Percentiles rank a stretch among this genome's conserved stretches.
Evolutionary conservation across 2,329 filamentous ascomycete species (phyloP).

Genomic region (Anthostomella pinea): DNA sequence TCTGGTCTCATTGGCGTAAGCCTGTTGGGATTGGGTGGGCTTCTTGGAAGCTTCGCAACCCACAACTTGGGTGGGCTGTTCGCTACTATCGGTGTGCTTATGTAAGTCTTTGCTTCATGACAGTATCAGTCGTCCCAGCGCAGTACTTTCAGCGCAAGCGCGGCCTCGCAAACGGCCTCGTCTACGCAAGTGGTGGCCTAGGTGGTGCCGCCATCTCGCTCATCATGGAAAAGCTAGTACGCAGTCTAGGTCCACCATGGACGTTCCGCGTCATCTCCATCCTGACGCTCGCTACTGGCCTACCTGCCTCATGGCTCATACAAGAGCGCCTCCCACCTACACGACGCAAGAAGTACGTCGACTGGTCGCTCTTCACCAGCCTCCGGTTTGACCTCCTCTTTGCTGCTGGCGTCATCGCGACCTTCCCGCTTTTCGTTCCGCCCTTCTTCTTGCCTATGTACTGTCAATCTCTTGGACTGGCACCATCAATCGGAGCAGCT

Average conservation of each 20-base stretch:
- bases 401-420: conserved; percentile 43
- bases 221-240: conserved; percentile 45
- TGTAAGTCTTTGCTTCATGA: conserved; percentile 16
- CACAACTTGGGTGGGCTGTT: conserved; percentile 35
- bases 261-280: conserved; percentile 43
- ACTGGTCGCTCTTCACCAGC: conserved; percentile 47
- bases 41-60: conserved; percentile 33
- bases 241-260: conserved; percentile 37
- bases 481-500: conserved; percentile 50
- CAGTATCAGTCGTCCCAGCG: too few relatives aligned
- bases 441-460: conserved; percentile 52
- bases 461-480: conserved; percentile 51
- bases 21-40: conserved; percentile 14
- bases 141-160: conserved; percentile 55
- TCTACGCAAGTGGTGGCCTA: conserved; percentile 53
- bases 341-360: too few relatives aligned
- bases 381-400: conserved; percentile 44
- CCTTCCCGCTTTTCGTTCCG: conserved; percentile 50
- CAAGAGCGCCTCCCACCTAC: conserved; percentile 31
- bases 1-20: conserved; percentile 12
- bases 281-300: conserved; percentile 41
- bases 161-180: conserved; percentile 54
- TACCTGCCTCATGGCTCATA: conserved; percentile 45
- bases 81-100: conserved; percentile 23
- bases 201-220: conserved; percentile 54